Evolutionary conservation across 2,329 filamentous ascomycete genomes (phyloP), one percentile per base, ranked within the genome.

Genomic region (Colletotrichum caudatum): DNA sequence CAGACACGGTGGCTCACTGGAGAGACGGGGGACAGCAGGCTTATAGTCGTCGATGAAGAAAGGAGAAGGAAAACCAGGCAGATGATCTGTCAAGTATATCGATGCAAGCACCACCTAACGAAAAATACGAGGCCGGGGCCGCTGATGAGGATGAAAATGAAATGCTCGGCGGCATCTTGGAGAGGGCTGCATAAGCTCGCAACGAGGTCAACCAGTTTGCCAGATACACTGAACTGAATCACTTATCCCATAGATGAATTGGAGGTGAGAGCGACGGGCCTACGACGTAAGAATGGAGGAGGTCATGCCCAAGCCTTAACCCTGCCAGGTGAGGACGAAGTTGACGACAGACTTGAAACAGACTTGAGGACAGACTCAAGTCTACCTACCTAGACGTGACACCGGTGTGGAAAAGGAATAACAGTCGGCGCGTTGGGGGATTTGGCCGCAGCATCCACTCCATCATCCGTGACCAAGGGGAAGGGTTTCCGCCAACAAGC

Each of bases 391-490:
- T 44, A 59, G 33, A 37, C 33, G 16, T 39, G 29, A 11, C 16
- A 29, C 37, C 53, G 46, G 59, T 26, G 35, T 54, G 64, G 44
- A n/a, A 64, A 63, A 37, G 44, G 26, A 39, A 60, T n/a, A 39
- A 5, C 16, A 41, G 69, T 41, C 64, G 59, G 59, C 59, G 41
- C 20, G 41, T 20, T 46, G 9, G 18, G 41, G 41, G 64, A 59
- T 64, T 59, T 54, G 63, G 58, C 44, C 59, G 59, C 59, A 71
- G 69, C 57, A 64, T 50, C 41, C 67, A 61, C 57, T 68, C 59
- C 69, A 51, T 68, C 68, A 68, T 63, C 64, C 69, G 51, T 59
- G 53, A 64, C 69, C 62, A 48, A 71, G 69, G 69, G 69, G 69
- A 46, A n/a, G 44, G 20, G 18, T 7, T 62, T 68, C 58, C 69